Evolutionary conservation across 2,329 filamentous ascomycete species (phyloP).

Genomic region (Dactylellina sp.): DNA sequence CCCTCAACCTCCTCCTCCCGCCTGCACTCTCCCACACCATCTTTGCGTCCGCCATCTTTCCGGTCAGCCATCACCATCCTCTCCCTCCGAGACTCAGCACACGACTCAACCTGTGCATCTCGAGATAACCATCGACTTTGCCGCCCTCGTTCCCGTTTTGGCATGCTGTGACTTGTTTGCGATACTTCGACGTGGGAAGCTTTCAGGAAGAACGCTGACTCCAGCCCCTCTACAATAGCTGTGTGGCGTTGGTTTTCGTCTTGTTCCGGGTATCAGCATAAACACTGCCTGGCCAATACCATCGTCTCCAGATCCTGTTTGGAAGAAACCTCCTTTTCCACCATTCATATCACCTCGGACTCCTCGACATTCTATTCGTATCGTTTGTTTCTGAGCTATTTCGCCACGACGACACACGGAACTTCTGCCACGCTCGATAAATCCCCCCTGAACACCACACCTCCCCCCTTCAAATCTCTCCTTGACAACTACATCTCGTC

Average conservation of each 20-base stretch:
- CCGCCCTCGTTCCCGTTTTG: conserved; percentile 1
- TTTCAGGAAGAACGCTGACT: conserved; percentile 33
- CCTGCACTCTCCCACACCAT: conserved; percentile 9
- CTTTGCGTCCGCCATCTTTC: neutral
- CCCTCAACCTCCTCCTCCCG: conserved; percentile 25
- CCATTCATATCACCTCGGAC: conserved; percentile 19
- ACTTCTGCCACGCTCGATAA: conserved; percentile 21
- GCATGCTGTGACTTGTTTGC: conserved; percentile 22
- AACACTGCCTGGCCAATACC: conserved; percentile 34
- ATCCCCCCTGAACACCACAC: conserved; percentile 45
- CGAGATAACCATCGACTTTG: conserved; percentile 10
- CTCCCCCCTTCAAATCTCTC: conserved; percentile 8
- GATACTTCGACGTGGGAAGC: conserved; percentile 19
- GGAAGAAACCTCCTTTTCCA: conserved; percentile 46
- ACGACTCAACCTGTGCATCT: conserved; percentile 3
- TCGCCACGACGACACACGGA: conserved; percentile 34
- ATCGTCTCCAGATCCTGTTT: conserved; percentile 35
- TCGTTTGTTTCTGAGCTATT: conserved; percentile 22
- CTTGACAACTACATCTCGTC: conserved; percentile 2
- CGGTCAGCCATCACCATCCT: conserved; percentile 6
- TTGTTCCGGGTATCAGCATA: conserved; percentile 45
- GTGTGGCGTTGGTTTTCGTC: conserved; percentile 51
- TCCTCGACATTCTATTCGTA: conserved; percentile 48
- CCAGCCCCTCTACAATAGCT: conserved; percentile 39
- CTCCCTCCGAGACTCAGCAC: conserved; percentile 15